phyloP scores from a whole-genome alignment of 768 basidiomycete genomes.

The Trametes cinnabarina region DNA sequence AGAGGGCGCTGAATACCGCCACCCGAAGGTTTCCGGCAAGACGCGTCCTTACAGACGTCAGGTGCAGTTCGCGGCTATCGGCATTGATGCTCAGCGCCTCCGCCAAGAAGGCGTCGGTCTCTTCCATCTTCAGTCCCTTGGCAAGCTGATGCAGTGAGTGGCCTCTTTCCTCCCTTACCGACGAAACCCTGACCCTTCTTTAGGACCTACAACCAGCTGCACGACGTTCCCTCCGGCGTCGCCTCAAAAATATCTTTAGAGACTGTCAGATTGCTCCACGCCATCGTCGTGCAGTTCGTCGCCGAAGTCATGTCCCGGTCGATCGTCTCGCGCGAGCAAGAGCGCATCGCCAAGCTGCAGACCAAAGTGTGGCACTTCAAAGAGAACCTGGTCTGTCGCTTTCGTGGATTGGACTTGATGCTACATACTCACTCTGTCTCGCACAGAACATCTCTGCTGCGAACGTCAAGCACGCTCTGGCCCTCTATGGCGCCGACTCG shows the following conservation, averaged over 20 bases:
- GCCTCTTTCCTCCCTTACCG: not conserved
- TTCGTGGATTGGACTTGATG: no score
- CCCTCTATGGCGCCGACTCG: constrained; percentile 42
- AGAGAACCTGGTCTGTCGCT: constrained; percentile 41
- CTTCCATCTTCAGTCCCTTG: constrained; percentile 42
- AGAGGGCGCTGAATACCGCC: constrained; percentile 1
- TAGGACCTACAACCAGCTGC: constrained; percentile 33
- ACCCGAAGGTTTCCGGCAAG: constrained; percentile 34
- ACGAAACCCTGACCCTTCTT: not conserved
- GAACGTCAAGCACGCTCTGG: constrained; percentile 49
- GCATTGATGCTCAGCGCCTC: constrained; percentile 46
- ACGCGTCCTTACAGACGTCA: constrained; percentile 48
- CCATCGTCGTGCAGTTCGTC: constrained; percentile 49
- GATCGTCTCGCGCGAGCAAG: constrained; percentile 58
- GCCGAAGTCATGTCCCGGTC: constrained; percentile 49
- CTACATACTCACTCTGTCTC: not conserved
- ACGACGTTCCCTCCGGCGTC: constrained; percentile 26
- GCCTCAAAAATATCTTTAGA: constrained; percentile 44
- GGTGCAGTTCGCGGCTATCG: constrained; percentile 40
- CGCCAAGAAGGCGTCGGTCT: constrained; percentile 44
- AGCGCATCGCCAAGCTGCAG: constrained; percentile 52
- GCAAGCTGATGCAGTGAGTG: constrained; percentile 42
- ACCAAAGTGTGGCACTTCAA: constrained; percentile 58
- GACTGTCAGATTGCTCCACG: constrained; percentile 46
- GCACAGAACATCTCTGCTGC: constrained; percentile 39